These are phyloP conservation scores for Podospora fimiseda DNA, from an alignment of 495 filamentous ascomycete species.

Conservation along the genomic window DNA sequence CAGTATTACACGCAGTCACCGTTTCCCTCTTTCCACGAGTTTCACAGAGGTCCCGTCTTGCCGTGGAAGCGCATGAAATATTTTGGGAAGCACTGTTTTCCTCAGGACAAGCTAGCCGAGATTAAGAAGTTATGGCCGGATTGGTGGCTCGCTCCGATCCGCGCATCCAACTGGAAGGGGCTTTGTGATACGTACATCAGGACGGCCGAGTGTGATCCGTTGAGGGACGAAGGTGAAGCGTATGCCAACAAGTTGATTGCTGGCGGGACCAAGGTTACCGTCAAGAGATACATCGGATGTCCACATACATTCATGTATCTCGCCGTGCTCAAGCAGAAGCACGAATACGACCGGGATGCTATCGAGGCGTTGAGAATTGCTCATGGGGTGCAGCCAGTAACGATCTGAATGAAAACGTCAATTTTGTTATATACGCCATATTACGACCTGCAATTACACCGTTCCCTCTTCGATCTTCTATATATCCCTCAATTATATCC, in stretches of 20 bases:
- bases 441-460: too few species aligned
- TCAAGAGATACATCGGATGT: slow-evolving; percentile 41
- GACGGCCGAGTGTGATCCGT: slow-evolving; percentile 43
- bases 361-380: slow-evolving; percentile 27
- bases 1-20: slow-evolving; percentile 38
- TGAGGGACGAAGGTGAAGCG: slow-evolving; percentile 49
- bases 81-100: slow-evolving; percentile 33
- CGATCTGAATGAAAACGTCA: neutral
- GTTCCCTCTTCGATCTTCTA: too few species aligned
- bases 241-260: slow-evolving; percentile 43
- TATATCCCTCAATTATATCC: neutral
- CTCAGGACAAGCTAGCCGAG: slow-evolving; percentile 16
- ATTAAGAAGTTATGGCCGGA: slow-evolving; percentile 25
- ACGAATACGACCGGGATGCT: slow-evolving; percentile 30
- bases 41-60: slow-evolving; percentile 38
- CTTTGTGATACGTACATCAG: slow-evolving; percentile 43
- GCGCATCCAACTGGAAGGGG: slow-evolving; percentile 35
- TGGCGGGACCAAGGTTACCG: slow-evolving; percentile 39
- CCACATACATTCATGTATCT: slow-evolving; percentile 49
- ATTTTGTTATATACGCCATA: neutral
- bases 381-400: slow-evolving; percentile 16
- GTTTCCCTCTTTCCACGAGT: slow-evolving; percentile 39
- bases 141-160: slow-evolving; percentile 35
- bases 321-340: slow-evolving; percentile 23
- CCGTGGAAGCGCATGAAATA: slow-evolving; percentile 45